phyloP scores from a whole-genome alignment of 306 rosid species.

The Lathyrus oleraceus region DNA sequence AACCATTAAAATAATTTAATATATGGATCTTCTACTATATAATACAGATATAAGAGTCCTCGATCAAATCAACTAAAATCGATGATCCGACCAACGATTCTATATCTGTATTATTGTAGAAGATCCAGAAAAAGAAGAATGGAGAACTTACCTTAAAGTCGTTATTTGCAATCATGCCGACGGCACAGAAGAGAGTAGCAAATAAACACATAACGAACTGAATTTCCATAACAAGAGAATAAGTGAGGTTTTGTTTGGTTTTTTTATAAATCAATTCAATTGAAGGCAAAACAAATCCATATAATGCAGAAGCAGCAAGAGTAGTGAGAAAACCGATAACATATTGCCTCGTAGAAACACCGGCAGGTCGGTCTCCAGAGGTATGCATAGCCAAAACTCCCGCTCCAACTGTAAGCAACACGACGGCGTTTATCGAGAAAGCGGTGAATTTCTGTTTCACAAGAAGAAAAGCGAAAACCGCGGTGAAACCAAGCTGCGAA shows the following conservation, averaged over 20 bases:
- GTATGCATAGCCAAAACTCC: slow-evolving; percentile 66
- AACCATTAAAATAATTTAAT: background rate
- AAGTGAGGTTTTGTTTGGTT: slow-evolving; percentile 58
- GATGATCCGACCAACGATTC: no score
- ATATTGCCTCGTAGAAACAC: slow-evolving; percentile 59
- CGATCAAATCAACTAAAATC: no score
- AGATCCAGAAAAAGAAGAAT: no score
- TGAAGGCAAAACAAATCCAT: slow-evolving; percentile 76
- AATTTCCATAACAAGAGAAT: slow-evolving; percentile 70
- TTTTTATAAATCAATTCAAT: slow-evolving; percentile 63
- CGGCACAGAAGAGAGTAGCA: slow-evolving; percentile 60
- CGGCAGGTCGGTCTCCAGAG: slow-evolving; percentile 61
- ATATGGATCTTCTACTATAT: no score
- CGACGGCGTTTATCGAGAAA: slow-evolving; percentile 58
- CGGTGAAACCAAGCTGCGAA: slow-evolving; percentile 71
- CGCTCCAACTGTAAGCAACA: slow-evolving; percentile 62
- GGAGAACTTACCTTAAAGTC: slow-evolving; percentile 61
- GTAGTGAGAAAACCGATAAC: slow-evolving; percentile 59
- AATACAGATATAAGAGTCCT: no score
- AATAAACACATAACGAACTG: slow-evolving; percentile 61
- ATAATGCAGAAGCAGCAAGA: slow-evolving; percentile 57
- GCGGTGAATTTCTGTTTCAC: slow-evolving; percentile 67
- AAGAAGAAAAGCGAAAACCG: slow-evolving; percentile 45
- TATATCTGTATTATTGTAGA: no score
- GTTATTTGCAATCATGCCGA: slow-evolving; percentile 72